Conservation (phyloP, 345 rosid genomes). For the Populus euphratica region DNA sequence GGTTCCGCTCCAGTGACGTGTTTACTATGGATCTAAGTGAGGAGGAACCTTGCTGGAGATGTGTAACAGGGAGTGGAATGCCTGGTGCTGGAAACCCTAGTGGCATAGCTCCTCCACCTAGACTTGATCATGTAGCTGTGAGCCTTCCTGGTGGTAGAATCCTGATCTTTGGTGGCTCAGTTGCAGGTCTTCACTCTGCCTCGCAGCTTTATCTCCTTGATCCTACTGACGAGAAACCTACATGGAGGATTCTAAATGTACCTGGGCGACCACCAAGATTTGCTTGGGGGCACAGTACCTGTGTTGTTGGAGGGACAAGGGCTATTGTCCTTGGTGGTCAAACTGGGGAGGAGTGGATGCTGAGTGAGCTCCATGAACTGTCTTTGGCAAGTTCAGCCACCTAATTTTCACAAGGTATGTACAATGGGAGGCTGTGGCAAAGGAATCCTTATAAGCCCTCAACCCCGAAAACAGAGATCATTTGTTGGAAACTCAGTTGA, state of each 20-base stretch:
- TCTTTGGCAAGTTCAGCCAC: slow-evolving; percentile 57
- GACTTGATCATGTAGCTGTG: slow-evolving; percentile 87
- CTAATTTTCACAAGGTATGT: slow-evolving; percentile 25
- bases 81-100: slow-evolving; percentile 84
- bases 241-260: slow-evolving; percentile 81
- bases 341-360: slow-evolving; percentile 95
- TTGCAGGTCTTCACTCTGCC: slow-evolving; percentile 86
- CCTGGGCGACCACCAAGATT: slow-evolving; percentile 79
- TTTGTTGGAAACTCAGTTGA: slow-evolving; percentile 12
- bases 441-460: slow-evolving; percentile 9
- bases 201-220: slow-evolving; percentile 85
- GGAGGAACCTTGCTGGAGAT: slow-evolving; percentile 84
- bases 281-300: slow-evolving; percentile 94
- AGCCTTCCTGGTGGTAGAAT: slow-evolving; percentile 80
- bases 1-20: slow-evolving; percentile 82
- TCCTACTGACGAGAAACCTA: slow-evolving; percentile 84
- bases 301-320: slow-evolving; percentile 89
- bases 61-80: slow-evolving; percentile 79
- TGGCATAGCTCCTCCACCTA: slow-evolving; percentile 86
- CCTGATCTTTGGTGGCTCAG: slow-evolving; percentile 78
- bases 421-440: neutral
- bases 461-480: slow-evolving; percentile 5
- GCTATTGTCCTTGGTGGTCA: slow-evolving; percentile 87
- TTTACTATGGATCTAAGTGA: slow-evolving; percentile 85
- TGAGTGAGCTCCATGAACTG: slow-evolving; percentile 78